Base-by-base conservation (phyloP, 352 stramenopile species). In the Lagenidium giganteum region DNA sequence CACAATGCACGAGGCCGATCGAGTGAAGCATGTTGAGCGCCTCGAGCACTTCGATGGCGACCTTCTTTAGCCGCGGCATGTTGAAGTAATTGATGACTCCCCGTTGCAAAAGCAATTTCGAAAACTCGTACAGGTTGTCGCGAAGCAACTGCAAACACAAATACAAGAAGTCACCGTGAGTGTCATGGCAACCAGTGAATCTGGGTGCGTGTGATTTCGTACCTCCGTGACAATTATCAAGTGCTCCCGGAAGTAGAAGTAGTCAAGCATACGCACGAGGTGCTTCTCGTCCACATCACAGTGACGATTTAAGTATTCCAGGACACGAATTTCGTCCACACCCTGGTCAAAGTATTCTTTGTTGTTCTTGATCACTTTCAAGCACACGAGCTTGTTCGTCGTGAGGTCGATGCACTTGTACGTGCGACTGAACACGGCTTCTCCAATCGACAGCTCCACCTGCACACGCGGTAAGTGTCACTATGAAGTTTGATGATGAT, bases 291-390 rank as follows among this genome's bases (percentile, higher is more conserved):
- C 85, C 16, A 95, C 68, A 39, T 96, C 78, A 39, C 85, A 92
- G 42, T 81, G 77, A 12, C 46, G 38, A n/a, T 62, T 54, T 33
- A 93, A 81, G 45, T 76, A 86, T 42, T 89, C 60, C 9, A 93
- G 58, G 13, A 93, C 51, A 4, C 78, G 74, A 35, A 93, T 87
- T 24, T 93, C 80, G 38, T 93, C 80, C 20, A 93, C 57, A 4
- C 79, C 80, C 66, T 99, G 97, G 51, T 99, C 97, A 56, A 99
- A 98, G 64, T 98, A 99, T 52, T 99, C 96, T 64, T 99, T 99
- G 45, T 95, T 98, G 72, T 99, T 99, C 67, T 99, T 99, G 64
- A 99, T 98, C 22, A 99, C 93, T 59, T 99, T 99, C 20, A 98
- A 61, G 49, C 95, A 98, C 34, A 99, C 95, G 38, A 82, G 67